Base-by-base conservation (phyloP, 805 yeast species). In the Lipomyces chichibuensis region DNA sequence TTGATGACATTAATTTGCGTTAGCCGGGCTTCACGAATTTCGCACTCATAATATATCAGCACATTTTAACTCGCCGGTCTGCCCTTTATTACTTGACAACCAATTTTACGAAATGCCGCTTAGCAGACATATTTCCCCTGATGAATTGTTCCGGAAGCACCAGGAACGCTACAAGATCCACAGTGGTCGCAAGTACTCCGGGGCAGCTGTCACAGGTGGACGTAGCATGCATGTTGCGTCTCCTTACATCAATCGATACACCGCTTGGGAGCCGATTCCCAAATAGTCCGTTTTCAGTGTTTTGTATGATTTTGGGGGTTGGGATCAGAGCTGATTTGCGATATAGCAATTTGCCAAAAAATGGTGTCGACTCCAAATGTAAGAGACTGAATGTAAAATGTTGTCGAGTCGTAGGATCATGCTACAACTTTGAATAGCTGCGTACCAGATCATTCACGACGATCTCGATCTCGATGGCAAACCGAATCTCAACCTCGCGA, bases 391-490 rank as follows among this genome's bases (percentile, higher is more conserved):
- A n/a, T 9, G 9, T n/a, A 3, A 3, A 23, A 49, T 49, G 53
- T 14, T 52, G 23, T 11, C 32, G 17, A 52, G 5, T 23, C 9
- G 17, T 4, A 52, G 32, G 2, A 52, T 13, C 11, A 25, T 29
- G 33, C n/a, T 25, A 14, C n/a, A 52, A 25, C 4, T 13, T 52
- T 17, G 33, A 27, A 2, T 39, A 61, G 70, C 82, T 62, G 88
- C 91, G 9, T 88, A 87, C 75, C 82, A 86, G 53, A 78, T 89
- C 74, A 81, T 92, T 67, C 87, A 84, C 71, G 90, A 89, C 74
- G 96, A 90, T 71, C 81, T 93, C 78, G 81, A 87, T 14, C 82
- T 93, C 66, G 97, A 92, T 76, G 97, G 97, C 20, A 87, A 84
- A 72, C 95, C 97, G 29, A 85, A 87, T 25, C 82, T 92, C 76